Evolutionary conservation across 192 early-diverging fungal genomes (phyloP), one percentile per base, ranked within the genome.

Genomic region (Linnemannia schmuckeri): DNA sequence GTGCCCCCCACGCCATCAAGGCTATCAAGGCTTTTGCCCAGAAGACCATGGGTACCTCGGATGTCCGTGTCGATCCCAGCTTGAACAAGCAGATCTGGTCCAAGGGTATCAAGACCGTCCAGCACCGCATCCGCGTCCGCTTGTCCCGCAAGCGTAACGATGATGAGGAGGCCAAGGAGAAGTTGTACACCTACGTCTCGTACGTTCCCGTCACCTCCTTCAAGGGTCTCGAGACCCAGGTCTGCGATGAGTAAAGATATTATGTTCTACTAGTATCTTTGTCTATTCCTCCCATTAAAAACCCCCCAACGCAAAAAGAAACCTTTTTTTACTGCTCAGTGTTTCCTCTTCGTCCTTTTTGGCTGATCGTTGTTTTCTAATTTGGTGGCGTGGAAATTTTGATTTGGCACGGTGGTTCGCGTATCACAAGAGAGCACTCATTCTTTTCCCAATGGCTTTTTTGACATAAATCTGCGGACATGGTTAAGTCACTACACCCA

Each of bases 21-120:
- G 94, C 92, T 77, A 95, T 99, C 92, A 94, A 95, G 83, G 90
- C 93, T 85, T 99, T 99, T 88, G 97, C 97, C 78, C 90, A 94
- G 89, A 94, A 94, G 91, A 92, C 94, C 83, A 99, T 99, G 98
- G 96, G 96, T 77, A 99, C 98, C 88, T 89, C 92, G 81, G 98
- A 99, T 90, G 97, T 99, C 89, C 97, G 98, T 90, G 91, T 99
- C 71, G 98, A 99, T 92, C 94, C 97, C 83, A 90, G 92, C 85
- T 93, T 99, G 74, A 99, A 99, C 97, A 97, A 97, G 94, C 92
- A 93, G 79, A 89, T 99, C 88, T 99, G 98, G 98, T 90, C 95
- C 81, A 92, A 93, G 72, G 98, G 98, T 89, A 92, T 99, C 89
- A 98, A 96, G 96, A 91, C 93, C 79, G 96, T 98, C 73, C 96